phyloP scores from a whole-genome alignment of 1,284 basidiomycete species.

The Ustilago trichophora region DNA sequence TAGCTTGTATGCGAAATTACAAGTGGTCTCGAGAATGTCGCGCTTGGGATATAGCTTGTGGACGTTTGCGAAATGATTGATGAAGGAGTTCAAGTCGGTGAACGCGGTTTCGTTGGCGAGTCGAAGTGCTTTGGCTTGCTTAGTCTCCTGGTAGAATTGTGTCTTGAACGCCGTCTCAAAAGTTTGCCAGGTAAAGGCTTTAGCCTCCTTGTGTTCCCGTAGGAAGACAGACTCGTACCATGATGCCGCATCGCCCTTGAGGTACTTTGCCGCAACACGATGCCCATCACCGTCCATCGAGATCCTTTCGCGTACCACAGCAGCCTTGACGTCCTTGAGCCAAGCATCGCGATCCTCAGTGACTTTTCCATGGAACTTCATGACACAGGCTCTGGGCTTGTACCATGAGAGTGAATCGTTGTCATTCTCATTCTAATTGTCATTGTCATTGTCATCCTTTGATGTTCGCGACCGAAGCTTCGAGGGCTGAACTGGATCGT shows the following conservation, averaged over 20 bases:
- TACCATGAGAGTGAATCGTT: not conserved
- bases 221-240: not conserved
- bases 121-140: not conserved
- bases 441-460: not conserved
- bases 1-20: not conserved
- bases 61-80: not conserved
- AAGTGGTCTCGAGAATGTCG: not conserved
- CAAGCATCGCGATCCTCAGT: not conserved
- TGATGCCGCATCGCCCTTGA: not conserved
- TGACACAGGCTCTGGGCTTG: not conserved
- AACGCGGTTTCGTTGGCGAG: not conserved
- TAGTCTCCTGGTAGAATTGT: not conserved
- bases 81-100: not conserved
- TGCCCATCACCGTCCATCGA: not conserved
- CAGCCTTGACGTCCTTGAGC: not conserved
- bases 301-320: not conserved
- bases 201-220: not conserved
- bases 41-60: not conserved
- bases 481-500: too few species aligned
- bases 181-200: not conserved
- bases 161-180: not conserved
- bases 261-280: not conserved
- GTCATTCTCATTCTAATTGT: too few species aligned
- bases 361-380: not conserved
- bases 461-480: too few species aligned